Base-by-base conservation (phyloP, 805 yeast species). In the Lipomyces spencermartinsiae region DNA sequence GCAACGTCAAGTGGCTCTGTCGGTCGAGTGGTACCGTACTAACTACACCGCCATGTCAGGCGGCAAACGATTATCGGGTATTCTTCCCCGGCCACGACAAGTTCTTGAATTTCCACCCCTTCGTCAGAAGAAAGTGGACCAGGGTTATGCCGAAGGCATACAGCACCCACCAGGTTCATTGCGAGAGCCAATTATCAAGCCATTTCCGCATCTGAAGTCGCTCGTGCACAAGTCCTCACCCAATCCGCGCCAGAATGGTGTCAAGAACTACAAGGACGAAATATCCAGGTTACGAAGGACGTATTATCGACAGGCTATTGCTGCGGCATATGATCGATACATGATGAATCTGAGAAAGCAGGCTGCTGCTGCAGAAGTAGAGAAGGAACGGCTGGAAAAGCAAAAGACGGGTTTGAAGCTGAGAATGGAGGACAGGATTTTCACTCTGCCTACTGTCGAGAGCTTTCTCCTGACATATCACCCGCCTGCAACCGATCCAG, bases 101-200 rank as follows among this genome's bases (percentile, higher is more conserved):
- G 37, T 65, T 19, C 64, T 65, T 14, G 53, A 59, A 5, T 61
- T 65, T 37, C 65, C 68, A 4, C 39, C 34, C 12, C 49, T 61
- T n/a, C 60, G 34, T 4, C 22, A 58, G 39, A 49, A 25, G 6
- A 12, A 25, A 8, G 19, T 16, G 4, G 53, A 19, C 8, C 63
- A 66, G 22, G 69, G 69, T 7, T 66, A 66, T 51, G 69, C 69
- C 9, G 66, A 58, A 4, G 66, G 58, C 16, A 37, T 66, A 31
- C 58, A 54, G 4, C 35, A 35, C 31, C 66, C 66, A 14, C 57
- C 56, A 10, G 69, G 69, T 8, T 55, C 63, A 8, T 14, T 51
- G 31, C 66, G 69, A 7, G 16, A 12, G 7, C 66, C 49, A 39
- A 22, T 31, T 16, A 12, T 54, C 35, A 66, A 63, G 43, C 63